Percentiles rank a stretch among this genome's conserved stretches.
Conservation (phyloP, 176 grass and related monocot genomes). For the Phoenix dactylifera region DNA sequence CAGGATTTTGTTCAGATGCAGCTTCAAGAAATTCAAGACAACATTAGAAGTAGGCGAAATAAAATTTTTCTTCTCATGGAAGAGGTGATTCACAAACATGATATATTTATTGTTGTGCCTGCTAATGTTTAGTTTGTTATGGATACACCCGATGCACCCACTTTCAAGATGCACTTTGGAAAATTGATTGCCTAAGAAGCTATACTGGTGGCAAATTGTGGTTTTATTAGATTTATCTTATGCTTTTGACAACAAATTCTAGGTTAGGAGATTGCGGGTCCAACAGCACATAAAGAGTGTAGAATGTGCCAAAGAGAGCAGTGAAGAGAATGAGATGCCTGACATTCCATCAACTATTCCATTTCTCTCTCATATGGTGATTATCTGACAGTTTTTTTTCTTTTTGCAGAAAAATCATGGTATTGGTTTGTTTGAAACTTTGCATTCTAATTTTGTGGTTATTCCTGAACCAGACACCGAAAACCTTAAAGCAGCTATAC, state of each 20-base stretch:
- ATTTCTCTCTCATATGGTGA: slow-evolving; percentile 81
- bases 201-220: too few relatives aligned
- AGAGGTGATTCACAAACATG: slow-evolving; percentile 42
- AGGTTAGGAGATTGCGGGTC: slow-evolving; percentile 79
- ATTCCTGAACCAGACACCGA: slow-evolving; percentile 50
- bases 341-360: slow-evolving; percentile 89
- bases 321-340: slow-evolving; percentile 85
- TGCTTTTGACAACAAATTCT: slow-evolving; percentile 6
- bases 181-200: too few relatives aligned
- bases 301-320: slow-evolving; percentile 42
- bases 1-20: slow-evolving; percentile 78
- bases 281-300: slow-evolving; percentile 63
- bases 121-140: too few relatives aligned
- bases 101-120: slow-evolving; percentile 6
- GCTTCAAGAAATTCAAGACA: slow-evolving; percentile 71
- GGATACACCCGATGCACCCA: too few relatives aligned
- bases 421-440: not conserved
- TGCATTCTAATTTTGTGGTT: slow-evolving; percentile 6
- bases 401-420: not conserved
- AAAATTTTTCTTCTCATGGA: slow-evolving; percentile 98
- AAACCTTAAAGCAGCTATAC: slow-evolving; percentile 95
- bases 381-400: not conserved
- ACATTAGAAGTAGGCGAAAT: slow-evolving; percentile 66
- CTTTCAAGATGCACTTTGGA: too few relatives aligned
- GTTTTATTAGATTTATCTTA: too few relatives aligned